Percentiles rank a stretch among this genome's conserved stretches.
Conservation (phyloP, 108 stramenopile species). For the Conticribra weissflogii region DNA sequence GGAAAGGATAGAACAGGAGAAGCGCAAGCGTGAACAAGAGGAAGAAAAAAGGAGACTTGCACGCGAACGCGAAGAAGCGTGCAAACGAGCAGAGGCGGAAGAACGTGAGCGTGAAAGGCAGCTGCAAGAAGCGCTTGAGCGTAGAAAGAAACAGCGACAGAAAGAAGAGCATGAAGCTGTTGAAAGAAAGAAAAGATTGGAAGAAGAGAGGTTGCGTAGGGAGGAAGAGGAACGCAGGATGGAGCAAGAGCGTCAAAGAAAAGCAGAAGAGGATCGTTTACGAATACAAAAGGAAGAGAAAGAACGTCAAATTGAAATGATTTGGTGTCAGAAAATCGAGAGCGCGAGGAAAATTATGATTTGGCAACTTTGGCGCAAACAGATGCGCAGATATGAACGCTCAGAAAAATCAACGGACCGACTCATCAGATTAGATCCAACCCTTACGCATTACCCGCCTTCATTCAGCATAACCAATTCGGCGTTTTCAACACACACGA, state of each 20-base stretch:
- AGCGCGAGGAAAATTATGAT: constrained; percentile 38
- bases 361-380: constrained; percentile 49
- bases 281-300: constrained; percentile 39
- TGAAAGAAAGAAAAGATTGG: constrained; percentile 22
- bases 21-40: constrained; percentile 10
- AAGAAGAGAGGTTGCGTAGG: constrained; percentile 1
- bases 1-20: constrained; percentile 12
- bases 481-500: too few relatives aligned
- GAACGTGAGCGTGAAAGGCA: constrained; percentile 8
- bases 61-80: constrained; percentile 29
- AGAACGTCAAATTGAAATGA: constrained; percentile 33
- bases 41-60: constrained; percentile 27
- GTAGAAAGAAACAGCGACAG: constrained; percentile 5
- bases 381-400: constrained; percentile 22
- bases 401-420: constrained; percentile 14
- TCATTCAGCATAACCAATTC: too few relatives aligned
- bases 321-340: constrained; percentile 39
- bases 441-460: constrained; percentile 1
- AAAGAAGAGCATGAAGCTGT: constrained; percentile 22
- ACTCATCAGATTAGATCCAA: constrained; percentile 36
- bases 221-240: constrained; percentile 28
- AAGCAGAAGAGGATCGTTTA: constrained; percentile 50
- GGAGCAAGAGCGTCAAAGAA: constrained; percentile 16
- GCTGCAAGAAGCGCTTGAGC: constrained; percentile 14
- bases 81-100: constrained; percentile 8